Evolutionary conservation across 2,329 filamentous ascomycete genomes (phyloP), one percentile per base, ranked within the genome.

Genomic region (Parafenestella ontariensis): DNA sequence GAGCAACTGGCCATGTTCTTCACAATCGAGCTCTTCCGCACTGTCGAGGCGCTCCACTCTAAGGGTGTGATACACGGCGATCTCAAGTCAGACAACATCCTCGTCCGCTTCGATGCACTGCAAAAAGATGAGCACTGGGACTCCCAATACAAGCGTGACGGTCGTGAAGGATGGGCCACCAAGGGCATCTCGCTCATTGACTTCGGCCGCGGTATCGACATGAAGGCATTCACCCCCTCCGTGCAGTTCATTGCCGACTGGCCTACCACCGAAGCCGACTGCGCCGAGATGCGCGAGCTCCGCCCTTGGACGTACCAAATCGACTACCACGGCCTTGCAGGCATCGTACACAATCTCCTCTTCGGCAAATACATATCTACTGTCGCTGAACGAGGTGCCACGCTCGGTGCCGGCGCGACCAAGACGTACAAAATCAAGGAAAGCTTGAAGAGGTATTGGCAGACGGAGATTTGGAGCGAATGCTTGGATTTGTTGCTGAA

Each of bases 221-320:
- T 97, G 91, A 87, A 86, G 53, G 87, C 86, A 3, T 99, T 98
- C 79, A 77, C 78, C 3, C 82, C 88, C 0, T 85, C 88, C 37
- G 91, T 94, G 10, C 88, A 89, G 62, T 99, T 99, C 80, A 87
- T 98, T 55, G 95, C 94, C 0, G 95, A 99, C 78, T 99, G 95
- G 95, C 90, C 95, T 76, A 92, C 91, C 0, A 86, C 85, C 15
- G 84, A 89, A 21, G 89, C 92, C 47, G 95, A 99, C 77, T 99
- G 95, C 76, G 89, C 91, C 17, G 95, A 99, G 81, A 96, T 98
- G 85, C 89, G 93, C 42, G 94, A 99, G 78, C 85, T 92, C 52
- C 85, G 94, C 1, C 92, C 93, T 0, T 99, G 95, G 95, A 98
- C 94, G 1, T 97, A 92, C 81, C 95, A 99, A 75, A 91, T 97